Conservation (phyloP, 371 early-diverging fungal genomes). For the Syncephalastrum racemosum region DNA sequence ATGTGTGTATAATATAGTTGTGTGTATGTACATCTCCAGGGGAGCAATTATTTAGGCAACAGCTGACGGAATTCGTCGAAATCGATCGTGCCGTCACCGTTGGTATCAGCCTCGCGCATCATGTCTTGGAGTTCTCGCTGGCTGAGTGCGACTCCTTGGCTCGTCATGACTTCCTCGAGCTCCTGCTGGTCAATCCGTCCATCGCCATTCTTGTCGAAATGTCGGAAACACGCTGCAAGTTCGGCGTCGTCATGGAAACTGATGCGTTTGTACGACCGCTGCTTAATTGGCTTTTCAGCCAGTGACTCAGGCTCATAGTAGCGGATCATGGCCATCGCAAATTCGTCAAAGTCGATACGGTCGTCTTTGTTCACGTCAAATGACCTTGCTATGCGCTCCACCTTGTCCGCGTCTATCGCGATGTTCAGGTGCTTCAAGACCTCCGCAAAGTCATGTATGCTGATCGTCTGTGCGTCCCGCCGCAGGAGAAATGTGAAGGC, state of each 20-base stretch:
- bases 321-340: constrained; percentile 61
- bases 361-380: constrained; percentile 48
- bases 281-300: not conserved
- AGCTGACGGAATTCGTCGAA: constrained; percentile 62
- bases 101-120: constrained; percentile 79
- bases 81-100: constrained; percentile 68
- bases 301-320: constrained; percentile 12
- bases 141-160: constrained; percentile 66
- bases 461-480: constrained; percentile 56
- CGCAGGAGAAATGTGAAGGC: constrained; percentile 70
- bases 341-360: constrained; percentile 67
- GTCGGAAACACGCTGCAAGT: constrained; percentile 63
- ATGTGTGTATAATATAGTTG: too few species aligned
- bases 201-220: constrained; percentile 75
- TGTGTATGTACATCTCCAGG: too few species aligned
- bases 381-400: constrained; percentile 57
- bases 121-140: constrained; percentile 79
- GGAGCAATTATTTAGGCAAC: constrained; percentile 27
- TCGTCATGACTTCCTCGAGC: constrained; percentile 65
- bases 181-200: constrained; percentile 72
- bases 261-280: constrained; percentile 11
- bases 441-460: constrained; percentile 58
- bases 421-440: constrained; percentile 75
- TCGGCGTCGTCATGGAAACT: constrained; percentile 57
- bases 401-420: constrained; percentile 60